Conservation (phyloP, 2,329 filamentous ascomycete genomes). For the Apiospora saccharicola region DNA sequence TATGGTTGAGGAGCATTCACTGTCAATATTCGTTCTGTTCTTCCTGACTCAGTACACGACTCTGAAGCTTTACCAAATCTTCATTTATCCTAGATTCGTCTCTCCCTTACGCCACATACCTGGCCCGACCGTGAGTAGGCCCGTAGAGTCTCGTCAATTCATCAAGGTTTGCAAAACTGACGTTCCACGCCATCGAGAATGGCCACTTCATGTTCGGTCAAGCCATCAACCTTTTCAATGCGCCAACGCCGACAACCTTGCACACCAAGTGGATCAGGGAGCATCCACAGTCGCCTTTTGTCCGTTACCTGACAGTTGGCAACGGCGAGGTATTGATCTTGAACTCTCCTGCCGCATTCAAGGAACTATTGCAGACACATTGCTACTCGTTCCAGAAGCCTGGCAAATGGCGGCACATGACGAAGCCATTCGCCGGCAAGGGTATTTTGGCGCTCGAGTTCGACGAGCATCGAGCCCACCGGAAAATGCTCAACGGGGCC, state of each 20-base stretch:
- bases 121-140: constrained; percentile 30
- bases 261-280: constrained; percentile 37
- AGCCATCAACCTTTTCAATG: constrained; percentile 29
- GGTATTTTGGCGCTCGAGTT: constrained; percentile 43
- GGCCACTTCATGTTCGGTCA: constrained; percentile 35
- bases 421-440: neutral
- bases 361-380: neutral
- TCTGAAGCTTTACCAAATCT: constrained; percentile 29
- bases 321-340: neutral
- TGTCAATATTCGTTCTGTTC: neutral
- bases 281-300: constrained; percentile 37
- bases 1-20: neutral
- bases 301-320: constrained; percentile 36
- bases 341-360: neutral
- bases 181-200: constrained; percentile 24
- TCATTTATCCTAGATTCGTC: constrained; percentile 31
- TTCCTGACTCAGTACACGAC: constrained; percentile 30
- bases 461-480: constrained; percentile 46
- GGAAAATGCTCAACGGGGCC: constrained; percentile 40
- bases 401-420: neutral
- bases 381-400: neutral
- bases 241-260: constrained; percentile 28
- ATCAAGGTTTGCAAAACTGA: neutral
- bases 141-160: neutral
- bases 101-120: constrained; percentile 32